Percentiles rank a stretch among this genome's conserved stretches.
These are phyloP conservation scores for Backusella morwellensis DNA, from an alignment of 192 early-diverging fungal species.

Conservation along the genomic window DNA sequence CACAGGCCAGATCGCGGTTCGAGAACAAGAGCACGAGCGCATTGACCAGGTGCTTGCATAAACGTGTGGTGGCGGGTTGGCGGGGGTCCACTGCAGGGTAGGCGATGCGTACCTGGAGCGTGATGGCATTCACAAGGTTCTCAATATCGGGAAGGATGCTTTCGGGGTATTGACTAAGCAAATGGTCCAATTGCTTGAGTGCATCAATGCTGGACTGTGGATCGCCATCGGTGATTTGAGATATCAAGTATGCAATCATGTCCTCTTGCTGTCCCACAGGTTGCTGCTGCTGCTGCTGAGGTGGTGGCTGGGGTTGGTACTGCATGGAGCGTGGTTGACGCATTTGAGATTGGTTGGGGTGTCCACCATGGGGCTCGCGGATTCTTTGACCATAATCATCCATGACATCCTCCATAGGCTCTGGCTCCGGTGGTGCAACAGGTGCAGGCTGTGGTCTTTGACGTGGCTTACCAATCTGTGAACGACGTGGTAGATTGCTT, in stretches of 20 bases:
- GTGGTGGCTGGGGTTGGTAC: slow-evolving; percentile 27
- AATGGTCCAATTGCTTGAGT: slow-evolving; percentile 70
- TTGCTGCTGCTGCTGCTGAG: slow-evolving; percentile 35
- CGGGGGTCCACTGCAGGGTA: slow-evolving; percentile 58
- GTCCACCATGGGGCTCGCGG: background rate
- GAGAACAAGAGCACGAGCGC: slow-evolving; percentile 78
- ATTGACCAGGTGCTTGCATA: slow-evolving; percentile 82
- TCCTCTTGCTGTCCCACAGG: slow-evolving; percentile 39
- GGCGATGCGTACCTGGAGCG: slow-evolving; percentile 71
- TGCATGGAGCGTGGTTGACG: slow-evolving; percentile 2
- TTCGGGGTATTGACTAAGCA: slow-evolving; percentile 52
- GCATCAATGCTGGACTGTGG: slow-evolving; percentile 67
- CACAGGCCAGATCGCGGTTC: slow-evolving; percentile 60
- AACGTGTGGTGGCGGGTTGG: slow-evolving; percentile 49
- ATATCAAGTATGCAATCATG: slow-evolving; percentile 64
- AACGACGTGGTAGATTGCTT: slow-evolving; percentile 18
- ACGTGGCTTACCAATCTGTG: slow-evolving; percentile 25
- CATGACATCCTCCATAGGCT: slow-evolving; percentile 38
- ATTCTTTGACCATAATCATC: slow-evolving; percentile 15
- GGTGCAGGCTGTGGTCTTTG: slow-evolving; percentile 18
- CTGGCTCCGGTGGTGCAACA: slow-evolving; percentile 27
- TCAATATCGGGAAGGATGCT: slow-evolving; percentile 59
- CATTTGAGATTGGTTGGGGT: slow-evolving; percentile 7
- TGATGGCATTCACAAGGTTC: slow-evolving; percentile 66
- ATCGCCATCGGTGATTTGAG: slow-evolving; percentile 67